Evolutionary conservation across 192 early-diverging fungal genomes (phyloP), one percentile per base, ranked within the genome.

Genomic region (Umbelopsis ramanniana): DNA sequence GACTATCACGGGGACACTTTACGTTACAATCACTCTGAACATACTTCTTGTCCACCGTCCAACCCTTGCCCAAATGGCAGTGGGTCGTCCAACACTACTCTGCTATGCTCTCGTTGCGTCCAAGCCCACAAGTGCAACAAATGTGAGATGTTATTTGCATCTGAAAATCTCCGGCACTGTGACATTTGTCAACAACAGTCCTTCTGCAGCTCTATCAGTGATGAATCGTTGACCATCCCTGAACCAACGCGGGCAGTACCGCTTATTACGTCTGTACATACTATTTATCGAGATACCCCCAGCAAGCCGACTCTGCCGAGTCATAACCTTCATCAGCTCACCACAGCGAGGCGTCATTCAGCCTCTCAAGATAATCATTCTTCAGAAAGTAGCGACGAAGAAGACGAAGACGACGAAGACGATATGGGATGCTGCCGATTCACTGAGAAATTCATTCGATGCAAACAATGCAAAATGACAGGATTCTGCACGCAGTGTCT

Each of bases 381-480:
- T 43, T 43, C 40, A 43, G 48, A 50, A 8, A 50, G 48, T 50
- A 50, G 48, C 15, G 48, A 50, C 48, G 57, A 63, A 22, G 57
- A 63, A 37, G 57, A 63, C 8, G 33, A 35, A 1, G 57, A 63
- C 15, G 57, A 63, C 33, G 57, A 63, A 17, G 33, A 26, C 17
- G 57, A 63, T n/a, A 17, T 29, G 26, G 57, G 57, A 63, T 63
- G 57, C 57, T 63, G 57, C 17, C 11, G 33, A 29, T 63, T 37
- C 33, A 37, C 26, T 7, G 57, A 63, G 19, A 35, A 63, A 35
- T 63, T 63, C 33, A 63, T 63, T 35, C 57, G 57, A 63, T 63
- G 57, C 57, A 63, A 63, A 63, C 57, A 63, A 37, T 63, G 57
- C 35, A 63, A 63, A 63, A 63, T 63, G 57, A 37, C 29, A 37